Evolutionary conservation across 1,284 basidiomycete genomes (phyloP).

Genomic region (Cystobasidium pallidum): DNA sequence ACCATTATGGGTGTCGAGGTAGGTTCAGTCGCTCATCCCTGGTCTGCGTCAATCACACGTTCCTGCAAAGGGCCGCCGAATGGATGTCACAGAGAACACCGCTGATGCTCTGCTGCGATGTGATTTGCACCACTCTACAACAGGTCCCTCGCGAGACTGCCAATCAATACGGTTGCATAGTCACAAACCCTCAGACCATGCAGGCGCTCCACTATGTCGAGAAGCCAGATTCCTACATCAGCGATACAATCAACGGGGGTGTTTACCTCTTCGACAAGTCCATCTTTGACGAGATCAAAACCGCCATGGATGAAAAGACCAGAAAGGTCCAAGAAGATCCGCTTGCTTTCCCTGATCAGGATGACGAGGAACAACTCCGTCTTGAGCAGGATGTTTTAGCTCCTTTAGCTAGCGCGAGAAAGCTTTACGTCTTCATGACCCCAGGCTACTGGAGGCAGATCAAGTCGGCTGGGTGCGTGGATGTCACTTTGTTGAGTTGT

Average conservation of each 20-base stretch:
- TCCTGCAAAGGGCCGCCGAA: no score
- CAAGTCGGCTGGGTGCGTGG: constrained; percentile 60
- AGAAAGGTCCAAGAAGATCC: constrained; percentile 57
- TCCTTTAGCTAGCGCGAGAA: constrained; percentile 59
- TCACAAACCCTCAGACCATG: constrained; percentile 57
- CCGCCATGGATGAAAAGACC: constrained; percentile 61
- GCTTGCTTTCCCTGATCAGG: constrained; percentile 46
- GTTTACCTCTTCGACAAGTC: constrained; percentile 60
- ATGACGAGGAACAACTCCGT: constrained; percentile 60
- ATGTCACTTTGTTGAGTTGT: no score
- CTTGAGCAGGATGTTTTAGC: constrained; percentile 63
- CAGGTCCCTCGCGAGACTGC: constrained; percentile 60
- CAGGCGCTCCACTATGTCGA: constrained; percentile 59
- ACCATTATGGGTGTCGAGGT: constrained; percentile 61
- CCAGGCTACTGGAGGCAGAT: constrained; percentile 61
- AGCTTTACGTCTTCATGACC: constrained; percentile 61
- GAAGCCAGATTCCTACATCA: constrained; percentile 62
- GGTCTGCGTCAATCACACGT: not conserved
- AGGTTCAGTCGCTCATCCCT: constrained; percentile 21
- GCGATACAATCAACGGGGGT: constrained; percentile 60
- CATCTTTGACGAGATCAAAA: constrained; percentile 61
- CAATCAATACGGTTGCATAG: constrained; percentile 60
- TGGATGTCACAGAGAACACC: no score
- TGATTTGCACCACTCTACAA: not conserved
- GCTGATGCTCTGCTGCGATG: not conserved